Evolutionary conservation across 441 rosid species (phyloP).

Genomic region (Pelargonium cotyledonis): DNA sequence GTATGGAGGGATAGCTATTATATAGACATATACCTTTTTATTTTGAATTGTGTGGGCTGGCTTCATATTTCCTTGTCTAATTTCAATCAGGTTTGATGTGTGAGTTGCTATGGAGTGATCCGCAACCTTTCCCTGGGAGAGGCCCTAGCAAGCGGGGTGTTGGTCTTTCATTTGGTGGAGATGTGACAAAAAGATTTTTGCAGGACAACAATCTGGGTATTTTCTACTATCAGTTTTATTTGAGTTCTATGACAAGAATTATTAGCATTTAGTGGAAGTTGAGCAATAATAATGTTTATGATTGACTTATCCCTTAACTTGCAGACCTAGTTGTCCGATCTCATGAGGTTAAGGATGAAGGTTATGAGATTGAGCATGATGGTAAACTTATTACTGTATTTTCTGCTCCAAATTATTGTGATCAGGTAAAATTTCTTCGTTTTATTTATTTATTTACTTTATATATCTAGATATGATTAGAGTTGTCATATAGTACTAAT

Average conservation of each 20-base stretch:
- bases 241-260: constrained; percentile 14
- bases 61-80: constrained; percentile 6
- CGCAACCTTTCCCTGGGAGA: constrained; percentile 90
- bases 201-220: constrained; percentile 83
- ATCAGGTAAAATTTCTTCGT: constrained; percentile 53
- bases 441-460: too few species aligned
- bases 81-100: constrained; percentile 76
- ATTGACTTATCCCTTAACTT: constrained; percentile 16
- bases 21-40: not conserved
- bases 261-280: constrained; percentile 2
- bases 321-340: constrained; percentile 85
- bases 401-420: constrained; percentile 99
- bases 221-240: not conserved
- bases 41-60: not conserved
- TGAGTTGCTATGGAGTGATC: constrained; percentile 97
- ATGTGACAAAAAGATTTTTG: constrained; percentile 78
- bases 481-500: not conserved
- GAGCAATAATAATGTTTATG: not conserved
- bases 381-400: constrained; percentile 95
- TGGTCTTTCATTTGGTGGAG: constrained; percentile 92
- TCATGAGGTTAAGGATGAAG: constrained; percentile 98
- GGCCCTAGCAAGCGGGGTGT: constrained; percentile 99
- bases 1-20: not conserved
- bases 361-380: constrained; percentile 92
- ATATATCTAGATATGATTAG: not conserved